Evolutionary conservation across 2,329 filamentous ascomycete genomes (phyloP), one percentile per base, ranked within the genome.

Genomic region (Hypoxylon sp.): DNA sequence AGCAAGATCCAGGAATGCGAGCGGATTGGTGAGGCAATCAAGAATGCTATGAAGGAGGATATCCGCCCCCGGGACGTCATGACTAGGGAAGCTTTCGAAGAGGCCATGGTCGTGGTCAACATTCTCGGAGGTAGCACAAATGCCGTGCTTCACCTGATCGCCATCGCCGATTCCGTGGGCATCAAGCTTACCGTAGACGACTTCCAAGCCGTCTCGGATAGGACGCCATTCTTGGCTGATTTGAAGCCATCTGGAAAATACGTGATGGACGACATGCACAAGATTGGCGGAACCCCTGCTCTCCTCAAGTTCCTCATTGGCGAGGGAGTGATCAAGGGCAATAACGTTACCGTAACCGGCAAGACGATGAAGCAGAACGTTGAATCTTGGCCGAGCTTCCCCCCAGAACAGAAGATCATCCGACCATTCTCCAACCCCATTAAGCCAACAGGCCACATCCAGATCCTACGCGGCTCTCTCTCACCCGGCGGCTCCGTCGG

Each of bases 321-420:
- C 69, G 93, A 94, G 65, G 92, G 92, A 5, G 82, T 97, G 45
- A 86, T 98, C 57, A 89, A 96, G 73, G 94, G 94, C 67, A 87
- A 85, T 51, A 93, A 93, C 67, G 87, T 91, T 11, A 97, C 94
- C 4, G 91, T 97, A 10, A 97, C 94, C 0, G 94, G 94, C 59
- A 96, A 96, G 84, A 97, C 93, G 0, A 84, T 97, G 68, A 93
- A 92, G 64, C 86, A 97, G 81, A 98, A 97, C 79, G 90, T 97
- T 34, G 89, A 89, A 57, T 83, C 86, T n/a, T 91, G 89, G 80
- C 90, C 91, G 10, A 89, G 88, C 3, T 91, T 93, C 83, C 89
- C 92, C 1, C 84, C 87, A 63, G 91, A 92, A 69, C 94, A 98
- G 79, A 85, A 89, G 71, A 91, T 98, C 76, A 96, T 98, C 79